phyloP scores from a whole-genome alignment of 192 early-diverging fungal genomes.

The Haplosporangium gracile region DNA sequence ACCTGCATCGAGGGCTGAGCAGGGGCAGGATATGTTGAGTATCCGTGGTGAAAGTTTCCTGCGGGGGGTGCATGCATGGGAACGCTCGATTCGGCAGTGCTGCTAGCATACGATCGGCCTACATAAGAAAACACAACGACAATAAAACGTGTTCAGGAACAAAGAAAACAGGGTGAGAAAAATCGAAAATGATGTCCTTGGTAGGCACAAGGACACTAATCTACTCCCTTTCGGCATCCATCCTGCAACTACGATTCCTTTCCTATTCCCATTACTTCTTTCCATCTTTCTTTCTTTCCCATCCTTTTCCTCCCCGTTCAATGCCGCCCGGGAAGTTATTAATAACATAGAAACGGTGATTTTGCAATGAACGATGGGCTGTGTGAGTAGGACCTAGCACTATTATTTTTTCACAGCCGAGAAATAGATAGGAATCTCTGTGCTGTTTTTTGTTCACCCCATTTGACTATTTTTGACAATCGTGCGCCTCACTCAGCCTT shows the following conservation, averaged over 20 bases:
- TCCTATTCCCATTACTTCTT: neutral
- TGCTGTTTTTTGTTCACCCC: neutral
- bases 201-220: no score
- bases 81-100: neutral
- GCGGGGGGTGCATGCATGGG: constrained; percentile 1
- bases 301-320: neutral
- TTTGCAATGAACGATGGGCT: neutral
- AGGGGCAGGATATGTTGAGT: neutral
- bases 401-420: neutral
- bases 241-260: neutral
- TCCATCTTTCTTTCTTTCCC: neutral
- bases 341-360: neutral
- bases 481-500: neutral
- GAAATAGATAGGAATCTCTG: neutral
- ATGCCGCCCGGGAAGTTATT: constrained; percentile 5
- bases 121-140: neutral
- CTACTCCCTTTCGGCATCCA: no score
- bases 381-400: neutral
- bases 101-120: constrained; percentile 13
- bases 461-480: neutral
- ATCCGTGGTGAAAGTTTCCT: constrained; percentile 2
- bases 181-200: no score
- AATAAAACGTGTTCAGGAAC: neutral
- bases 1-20: neutral
- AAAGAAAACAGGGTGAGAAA: neutral